Base-by-base conservation (phyloP, 495 filamentous ascomycete genomes). In the Alectoria sarmentosa region DNA sequence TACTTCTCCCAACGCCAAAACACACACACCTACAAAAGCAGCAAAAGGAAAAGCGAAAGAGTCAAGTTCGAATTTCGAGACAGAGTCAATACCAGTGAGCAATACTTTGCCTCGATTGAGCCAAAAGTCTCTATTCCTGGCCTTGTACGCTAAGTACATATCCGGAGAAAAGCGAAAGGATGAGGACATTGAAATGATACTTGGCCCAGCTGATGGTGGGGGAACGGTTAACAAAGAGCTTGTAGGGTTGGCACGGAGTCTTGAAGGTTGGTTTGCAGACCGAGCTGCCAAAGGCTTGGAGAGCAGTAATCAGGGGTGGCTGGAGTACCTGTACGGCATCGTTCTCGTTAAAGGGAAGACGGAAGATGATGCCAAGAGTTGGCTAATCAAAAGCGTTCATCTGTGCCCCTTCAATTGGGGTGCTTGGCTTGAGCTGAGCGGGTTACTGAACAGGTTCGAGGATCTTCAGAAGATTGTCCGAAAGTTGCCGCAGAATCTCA, bases 131-230 rank as follows among this genome's bases (percentile, higher is more conserved):
- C 72, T 96, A n/a, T 99, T 99, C 71, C 80, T 99, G 42, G 87
- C 91, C 1, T 79, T 98, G 19, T 99, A 99, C 68, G 89, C 95
- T 28, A 95, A 91, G 66, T 92, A 89, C 70, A 82, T 99, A 61
- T 87, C 93, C 1, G 95, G 95, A 4, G 95, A 98, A 78, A 99
- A 99, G 78, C 84, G 88, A 60, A 96, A 90, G 74, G 88, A 96
- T 72, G 95, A 99, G 71, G 95, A 97, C 39, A 89, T 89, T 34
- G 95, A 99, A 76, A 98, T 96, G 91, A 89, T 99, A 10, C 81
- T 99, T 73, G 95, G 95, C 0, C 95, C 95, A 1, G 84, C 90
- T 39, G 95, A 99, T 74, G 85, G 89, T 21, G 92, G 91, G 0
- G 82, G 84, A 54, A 89, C 90, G 8, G 76, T 84, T 59, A 98